phyloP scores from a whole-genome alignment of 371 early-diverging fungal genomes.

The Actinomucor elegans region DNA sequence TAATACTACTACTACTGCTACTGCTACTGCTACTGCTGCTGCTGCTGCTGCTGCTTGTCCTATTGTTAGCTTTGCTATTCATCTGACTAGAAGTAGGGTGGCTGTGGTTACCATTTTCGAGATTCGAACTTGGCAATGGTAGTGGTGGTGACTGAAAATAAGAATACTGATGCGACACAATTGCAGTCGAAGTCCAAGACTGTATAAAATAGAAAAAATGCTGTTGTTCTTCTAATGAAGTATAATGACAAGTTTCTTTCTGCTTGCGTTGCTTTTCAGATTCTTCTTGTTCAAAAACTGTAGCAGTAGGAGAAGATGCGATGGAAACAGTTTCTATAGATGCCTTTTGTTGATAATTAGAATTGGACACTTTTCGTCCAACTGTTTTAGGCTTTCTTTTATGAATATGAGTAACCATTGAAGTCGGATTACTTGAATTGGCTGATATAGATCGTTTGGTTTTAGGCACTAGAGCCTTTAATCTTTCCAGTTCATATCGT shows the following conservation, averaged over 20 bases:
- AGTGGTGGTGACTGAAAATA: constrained; percentile 4
- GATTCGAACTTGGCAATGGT: too few relatives aligned
- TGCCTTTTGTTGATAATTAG: neutral
- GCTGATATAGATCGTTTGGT: constrained; percentile 10
- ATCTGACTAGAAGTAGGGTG: too few relatives aligned
- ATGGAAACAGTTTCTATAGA: neutral
- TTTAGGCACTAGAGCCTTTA: constrained; percentile 28
- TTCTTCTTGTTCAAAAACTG: neutral
- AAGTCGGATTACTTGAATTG: neutral
- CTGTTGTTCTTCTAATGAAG: constrained; percentile 15
- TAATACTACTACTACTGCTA: neutral
- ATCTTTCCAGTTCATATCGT: constrained; percentile 15
- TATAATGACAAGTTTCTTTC: too few relatives aligned
- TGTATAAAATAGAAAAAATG: constrained; percentile 19
- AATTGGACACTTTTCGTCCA: too few relatives aligned
- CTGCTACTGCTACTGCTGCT: too few relatives aligned
- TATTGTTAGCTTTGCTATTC: too few relatives aligned
- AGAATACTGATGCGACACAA: neutral
- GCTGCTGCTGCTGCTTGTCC: neutral
- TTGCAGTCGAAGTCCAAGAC: constrained; percentile 16
- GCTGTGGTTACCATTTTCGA: neutral
- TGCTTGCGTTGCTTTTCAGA: too few relatives aligned
- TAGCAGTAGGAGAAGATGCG: neutral
- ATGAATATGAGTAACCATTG: neutral
- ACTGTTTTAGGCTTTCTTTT: neutral